Percentiles rank a stretch among this genome's conserved stretches.
Conservation (phyloP, 257 asterid genomes). For the Salvia hispanica region DNA sequence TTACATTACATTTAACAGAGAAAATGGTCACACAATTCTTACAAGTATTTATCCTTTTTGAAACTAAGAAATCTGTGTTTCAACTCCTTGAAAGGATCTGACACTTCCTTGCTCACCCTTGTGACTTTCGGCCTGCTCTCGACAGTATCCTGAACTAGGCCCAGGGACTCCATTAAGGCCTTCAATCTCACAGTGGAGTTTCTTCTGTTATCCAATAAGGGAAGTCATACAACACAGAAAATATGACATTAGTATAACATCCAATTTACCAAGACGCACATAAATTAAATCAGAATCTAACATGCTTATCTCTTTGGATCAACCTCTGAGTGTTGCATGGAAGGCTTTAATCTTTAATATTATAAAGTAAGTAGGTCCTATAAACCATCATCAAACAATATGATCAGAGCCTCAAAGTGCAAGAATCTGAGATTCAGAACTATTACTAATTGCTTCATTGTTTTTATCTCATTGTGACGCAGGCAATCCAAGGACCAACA, state of each 20-base stretch:
- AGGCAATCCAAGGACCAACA: too few relatives aligned
- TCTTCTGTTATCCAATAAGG: constrained; percentile 38
- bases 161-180: constrained; percentile 54
- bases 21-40: constrained; percentile 37
- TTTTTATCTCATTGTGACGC: constrained; percentile 19
- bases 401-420: constrained; percentile 37
- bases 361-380: constrained; percentile 52
- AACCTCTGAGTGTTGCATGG: constrained; percentile 52
- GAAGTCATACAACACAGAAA: constrained; percentile 29
- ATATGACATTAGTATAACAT: constrained; percentile 28
- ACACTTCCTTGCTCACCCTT: constrained; percentile 36
- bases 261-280: constrained; percentile 11
- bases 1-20: not conserved
- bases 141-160: constrained; percentile 47
- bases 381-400: constrained; percentile 43
- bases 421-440: constrained; percentile 15
- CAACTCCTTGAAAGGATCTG: constrained; percentile 65
- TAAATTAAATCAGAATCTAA: constrained; percentile 31
- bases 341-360: constrained; percentile 37
- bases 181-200: constrained; percentile 50
- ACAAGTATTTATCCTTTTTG: constrained; percentile 81
- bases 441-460: constrained; percentile 11
- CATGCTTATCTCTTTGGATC: constrained; percentile 60
- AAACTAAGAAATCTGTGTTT: constrained; percentile 74
- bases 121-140: constrained; percentile 43